phyloP scores from a whole-genome alignment of 2,329 filamentous ascomycete genomes.

The Davidsoniella eucalypti region DNA sequence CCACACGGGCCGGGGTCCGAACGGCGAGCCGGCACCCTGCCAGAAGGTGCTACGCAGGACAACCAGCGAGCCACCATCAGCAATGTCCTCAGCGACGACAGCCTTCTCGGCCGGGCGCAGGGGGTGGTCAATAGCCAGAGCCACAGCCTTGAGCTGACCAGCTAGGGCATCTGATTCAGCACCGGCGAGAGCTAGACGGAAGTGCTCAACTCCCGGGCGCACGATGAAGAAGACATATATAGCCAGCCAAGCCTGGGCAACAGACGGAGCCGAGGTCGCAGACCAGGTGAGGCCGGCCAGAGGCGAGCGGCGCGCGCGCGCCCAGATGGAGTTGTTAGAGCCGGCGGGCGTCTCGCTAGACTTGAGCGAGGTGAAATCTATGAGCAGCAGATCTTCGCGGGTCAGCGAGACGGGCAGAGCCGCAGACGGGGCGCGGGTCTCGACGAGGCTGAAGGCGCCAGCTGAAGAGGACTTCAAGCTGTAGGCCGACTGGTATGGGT shows the following conservation, averaged over 20 bases:
- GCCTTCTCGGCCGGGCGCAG: constrained; percentile 20
- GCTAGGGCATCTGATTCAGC: constrained; percentile 20
- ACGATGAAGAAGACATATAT: constrained; percentile 36
- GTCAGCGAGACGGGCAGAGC: constrained; percentile 18
- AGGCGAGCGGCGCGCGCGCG: constrained; percentile 36
- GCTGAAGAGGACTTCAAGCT: constrained; percentile 21
- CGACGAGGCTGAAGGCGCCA: constrained; percentile 22
- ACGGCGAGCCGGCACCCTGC: constrained; percentile 53
- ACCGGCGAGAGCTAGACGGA: constrained; percentile 31
- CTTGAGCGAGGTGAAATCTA: constrained; percentile 30
- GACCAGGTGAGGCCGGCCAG: constrained; percentile 30
- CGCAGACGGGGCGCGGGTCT: constrained; percentile 16
- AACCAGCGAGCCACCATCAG: constrained; percentile 20
- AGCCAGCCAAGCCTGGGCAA: constrained; percentile 36
- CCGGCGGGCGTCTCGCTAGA: constrained; percentile 31
- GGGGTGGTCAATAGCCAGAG: constrained; percentile 34
- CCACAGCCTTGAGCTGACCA: constrained; percentile 28
- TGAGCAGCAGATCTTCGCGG: constrained; percentile 25
- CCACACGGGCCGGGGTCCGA: constrained; percentile 48
- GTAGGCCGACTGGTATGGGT: constrained; percentile 33
- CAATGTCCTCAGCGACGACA: constrained; percentile 9
- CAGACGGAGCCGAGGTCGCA: constrained; percentile 23
- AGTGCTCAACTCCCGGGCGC: constrained; percentile 29
- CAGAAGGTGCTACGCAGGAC: constrained; percentile 44
- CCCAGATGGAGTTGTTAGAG: constrained; percentile 40